phyloP scores from a whole-genome alignment of 805 yeast genomes.

The Sporopachydermia quercuum region DNA sequence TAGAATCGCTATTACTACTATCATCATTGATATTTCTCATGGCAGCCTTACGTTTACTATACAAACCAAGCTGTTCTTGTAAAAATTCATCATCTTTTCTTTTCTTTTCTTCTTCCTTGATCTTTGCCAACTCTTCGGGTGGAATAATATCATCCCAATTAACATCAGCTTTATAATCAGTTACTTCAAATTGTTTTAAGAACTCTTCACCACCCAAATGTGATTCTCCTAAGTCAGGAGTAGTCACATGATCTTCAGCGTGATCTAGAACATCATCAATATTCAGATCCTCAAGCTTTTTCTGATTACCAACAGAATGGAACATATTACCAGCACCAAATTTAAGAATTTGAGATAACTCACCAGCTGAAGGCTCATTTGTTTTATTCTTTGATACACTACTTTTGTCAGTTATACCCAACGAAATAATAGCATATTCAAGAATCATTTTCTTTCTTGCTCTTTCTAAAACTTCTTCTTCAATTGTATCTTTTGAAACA shows the following conservation, averaged over 20 bases:
- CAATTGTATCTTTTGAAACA: slow-evolving; percentile 97
- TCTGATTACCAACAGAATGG: slow-evolving; percentile 86
- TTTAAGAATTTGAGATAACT: slow-evolving; percentile 82
- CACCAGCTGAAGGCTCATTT: slow-evolving; percentile 69
- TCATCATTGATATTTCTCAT: slow-evolving; percentile 26
- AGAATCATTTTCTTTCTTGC: slow-evolving; percentile 97
- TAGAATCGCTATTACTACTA: slow-evolving; percentile 26
- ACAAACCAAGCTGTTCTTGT: slow-evolving; percentile 81
- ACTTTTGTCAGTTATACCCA: slow-evolving; percentile 79
- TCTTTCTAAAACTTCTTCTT: slow-evolving; percentile 91
- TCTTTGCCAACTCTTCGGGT: slow-evolving; percentile 72
- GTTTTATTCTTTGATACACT: slow-evolving; percentile 33
- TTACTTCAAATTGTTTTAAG: slow-evolving; percentile 91
- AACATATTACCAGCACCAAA: slow-evolving; percentile 99
- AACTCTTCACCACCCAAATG: slow-evolving; percentile 97
- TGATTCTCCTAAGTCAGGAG: slow-evolving; percentile 95
- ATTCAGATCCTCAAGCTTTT: slow-evolving; percentile 87
- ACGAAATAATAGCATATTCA: slow-evolving; percentile 92
- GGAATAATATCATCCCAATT: slow-evolving; percentile 99
- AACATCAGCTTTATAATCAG: slow-evolving; percentile 95
- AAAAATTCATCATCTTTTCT: slow-evolving; percentile 75
- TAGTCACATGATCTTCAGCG: slow-evolving; percentile 94
- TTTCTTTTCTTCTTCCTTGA: slow-evolving; percentile 84
- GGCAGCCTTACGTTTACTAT: slow-evolving; percentile 66
- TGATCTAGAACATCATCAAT: slow-evolving; percentile 91